Evolutionary conservation across 768 basidiomycete species (phyloP), one percentile per base, ranked within the genome.

Genomic region (Boletus pseudo-olivaceus): DNA sequence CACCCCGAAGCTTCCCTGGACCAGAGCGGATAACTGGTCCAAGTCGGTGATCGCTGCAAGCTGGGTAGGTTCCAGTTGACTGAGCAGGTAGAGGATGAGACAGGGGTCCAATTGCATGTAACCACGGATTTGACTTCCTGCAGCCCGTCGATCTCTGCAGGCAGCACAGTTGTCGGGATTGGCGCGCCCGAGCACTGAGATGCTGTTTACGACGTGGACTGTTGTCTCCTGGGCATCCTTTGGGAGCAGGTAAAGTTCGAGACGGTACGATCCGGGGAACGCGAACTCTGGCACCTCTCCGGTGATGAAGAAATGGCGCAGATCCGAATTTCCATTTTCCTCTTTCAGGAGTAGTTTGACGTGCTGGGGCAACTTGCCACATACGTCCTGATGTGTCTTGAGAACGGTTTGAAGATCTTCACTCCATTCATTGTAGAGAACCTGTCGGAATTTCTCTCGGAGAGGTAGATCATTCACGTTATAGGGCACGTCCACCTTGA

Each of bases 261-360:
- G 62, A 32, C 58, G 58, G 10, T 63, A 49, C 26, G 62, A 63
- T 38, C 62, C 62, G 5, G 44, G 4, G 53, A 50, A 61, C 12
- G 62, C 58, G 17, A 60, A 64, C 48, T 64, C 58, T 23, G 55
- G 62, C 2, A 63, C 7, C 0, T 47, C 2, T 11, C 50, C 62
- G 5, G 39, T 11, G 11, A 64, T 4, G 11, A 5, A 17, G 35
- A 53, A 63, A 9, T 54, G 47, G 30, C 58, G 62, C 38, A 63
- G 30, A 17, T 41, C 26, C 0, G 44, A 30, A 5, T 6, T 5
- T 0, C 15, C 40, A 1, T 38, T 2, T 0, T 44, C 49, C 32
- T 62, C 29, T 33, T 50, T 47, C 37, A 62, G 15, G 27, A 61
- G 51, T 9, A 53, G 44, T 3, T 27, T 8, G 23, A 38, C 9